Evolutionary conservation across 2,329 filamentous ascomycete species (phyloP).

Genomic region (Hymenoscyphus fructigenus): DNA sequence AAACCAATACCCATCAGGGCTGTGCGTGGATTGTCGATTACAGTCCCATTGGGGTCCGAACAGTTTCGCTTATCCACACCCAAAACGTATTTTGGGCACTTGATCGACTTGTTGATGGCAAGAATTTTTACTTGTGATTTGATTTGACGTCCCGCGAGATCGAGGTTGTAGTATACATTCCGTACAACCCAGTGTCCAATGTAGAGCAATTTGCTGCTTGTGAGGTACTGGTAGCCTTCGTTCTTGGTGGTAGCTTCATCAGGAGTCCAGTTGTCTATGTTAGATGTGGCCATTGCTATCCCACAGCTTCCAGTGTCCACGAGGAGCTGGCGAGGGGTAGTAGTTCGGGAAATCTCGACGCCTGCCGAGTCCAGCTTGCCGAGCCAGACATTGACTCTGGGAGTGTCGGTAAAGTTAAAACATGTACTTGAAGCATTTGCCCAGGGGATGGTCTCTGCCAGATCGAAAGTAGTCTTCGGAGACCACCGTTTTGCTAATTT

Average conservation of each 20-base stretch:
- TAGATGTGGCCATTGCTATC: not conserved
- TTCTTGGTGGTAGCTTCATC: not conserved
- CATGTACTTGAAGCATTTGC: too few relatives aligned
- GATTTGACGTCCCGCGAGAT: not conserved
- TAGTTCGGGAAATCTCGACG: too few relatives aligned
- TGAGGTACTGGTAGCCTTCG: not conserved
- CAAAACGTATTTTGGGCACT: not conserved
- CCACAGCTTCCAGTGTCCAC: not conserved
- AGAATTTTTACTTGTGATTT: not conserved
- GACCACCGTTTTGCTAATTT: too few relatives aligned
- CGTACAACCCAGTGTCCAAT: not conserved
- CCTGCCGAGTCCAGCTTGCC: too few relatives aligned
- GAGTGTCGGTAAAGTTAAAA: too few relatives aligned
- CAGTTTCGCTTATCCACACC: not conserved
- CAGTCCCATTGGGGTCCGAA: not conserved
- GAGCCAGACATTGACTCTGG: too few relatives aligned
- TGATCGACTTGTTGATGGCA: not conserved
- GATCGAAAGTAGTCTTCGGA: too few relatives aligned
- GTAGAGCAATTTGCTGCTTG: slow-evolving; percentile 3
- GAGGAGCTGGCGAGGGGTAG: not conserved
- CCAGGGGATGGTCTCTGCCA: too few relatives aligned
- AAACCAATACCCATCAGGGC: too few relatives aligned
- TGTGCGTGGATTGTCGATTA: not conserved
- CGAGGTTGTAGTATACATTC: not conserved
- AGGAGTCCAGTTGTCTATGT: not conserved